A percentile compares a stretch with the other conserved stretches of the same genome.
phyloP scores from a whole-genome alignment of 441 rosid species.

The Rhodomyrtus psidioides region DNA sequence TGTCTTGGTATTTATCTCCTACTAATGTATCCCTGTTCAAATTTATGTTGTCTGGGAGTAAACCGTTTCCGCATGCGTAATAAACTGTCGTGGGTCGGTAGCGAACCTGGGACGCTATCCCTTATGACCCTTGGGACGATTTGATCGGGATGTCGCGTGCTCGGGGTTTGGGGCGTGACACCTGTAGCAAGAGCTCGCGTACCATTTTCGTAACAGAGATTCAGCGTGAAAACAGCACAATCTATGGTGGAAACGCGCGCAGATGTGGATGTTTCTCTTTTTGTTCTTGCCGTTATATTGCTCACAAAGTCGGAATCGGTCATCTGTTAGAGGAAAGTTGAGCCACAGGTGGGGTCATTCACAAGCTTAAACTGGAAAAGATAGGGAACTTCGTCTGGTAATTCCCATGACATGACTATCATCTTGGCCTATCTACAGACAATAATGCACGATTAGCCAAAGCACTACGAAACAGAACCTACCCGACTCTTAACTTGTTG shows the following conservation, averaged over 20 bases:
- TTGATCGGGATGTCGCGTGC: too few species aligned
- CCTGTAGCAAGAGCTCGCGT: neutral
- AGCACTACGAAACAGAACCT: neutral
- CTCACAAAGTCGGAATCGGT: neutral
- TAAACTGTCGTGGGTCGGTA: too few species aligned
- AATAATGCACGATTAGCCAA: neutral
- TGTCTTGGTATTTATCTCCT: too few species aligned
- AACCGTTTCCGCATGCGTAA: too few species aligned
- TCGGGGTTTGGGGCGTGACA: too few species aligned
- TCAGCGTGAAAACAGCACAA: neutral
- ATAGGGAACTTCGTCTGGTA: neutral
- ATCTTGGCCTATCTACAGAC: neutral
- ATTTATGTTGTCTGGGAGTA: too few species aligned
- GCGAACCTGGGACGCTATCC: too few species aligned
- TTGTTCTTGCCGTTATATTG: neutral
- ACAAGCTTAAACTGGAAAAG: neutral
- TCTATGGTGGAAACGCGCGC: neutral
- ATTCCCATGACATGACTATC: neutral
- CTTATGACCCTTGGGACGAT: too few species aligned
- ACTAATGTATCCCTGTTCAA: too few species aligned
- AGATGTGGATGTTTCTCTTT: neutral
- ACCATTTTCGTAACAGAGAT: neutral
- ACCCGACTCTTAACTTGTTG: neutral
- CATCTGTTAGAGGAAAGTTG: neutral
- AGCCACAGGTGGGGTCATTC: neutral